These are phyloP conservation scores for Coniferiporia sulphurascens DNA, from an alignment of 1,284 basidiomycete genomes.

Conservation along the genomic window DNA sequence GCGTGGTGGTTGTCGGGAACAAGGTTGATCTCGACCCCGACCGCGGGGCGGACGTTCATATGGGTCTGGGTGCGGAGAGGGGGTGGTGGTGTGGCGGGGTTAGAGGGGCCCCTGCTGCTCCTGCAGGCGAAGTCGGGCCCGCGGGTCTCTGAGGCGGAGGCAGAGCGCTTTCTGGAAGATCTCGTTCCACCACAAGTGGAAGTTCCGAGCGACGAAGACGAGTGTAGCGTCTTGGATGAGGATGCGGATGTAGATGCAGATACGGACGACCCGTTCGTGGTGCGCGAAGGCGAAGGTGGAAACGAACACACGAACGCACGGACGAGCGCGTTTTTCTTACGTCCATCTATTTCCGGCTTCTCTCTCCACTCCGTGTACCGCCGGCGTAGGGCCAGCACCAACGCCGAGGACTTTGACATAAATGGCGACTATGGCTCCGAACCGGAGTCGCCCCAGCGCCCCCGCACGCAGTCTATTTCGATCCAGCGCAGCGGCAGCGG, in stretches of 20 bases:
- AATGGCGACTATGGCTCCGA: background rate
- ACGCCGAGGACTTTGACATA: no score
- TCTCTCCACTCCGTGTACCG: conserved; percentile 6
- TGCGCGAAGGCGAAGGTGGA: background rate
- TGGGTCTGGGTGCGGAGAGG: conserved; percentile 8
- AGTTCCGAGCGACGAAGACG: background rate
- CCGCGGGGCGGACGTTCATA: conserved; percentile 19
- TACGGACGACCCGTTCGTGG: conserved; percentile 9
- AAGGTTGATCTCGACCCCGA: conserved; percentile 54
- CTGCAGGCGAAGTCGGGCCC: conserved; percentile 16
- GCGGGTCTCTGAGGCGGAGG: conserved; percentile 33
- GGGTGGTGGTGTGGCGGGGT: background rate
- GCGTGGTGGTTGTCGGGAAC: conserved; percentile 74
- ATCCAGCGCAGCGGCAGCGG: conserved; percentile 9
- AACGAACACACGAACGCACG: background rate
- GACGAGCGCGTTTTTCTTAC: conserved; percentile 4
- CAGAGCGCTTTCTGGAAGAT: conserved; percentile 45
- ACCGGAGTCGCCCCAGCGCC: background rate
- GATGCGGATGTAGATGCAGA: background rate
- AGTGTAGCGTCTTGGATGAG: background rate
- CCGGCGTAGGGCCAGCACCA: background rate
- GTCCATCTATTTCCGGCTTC: conserved; percentile 7
- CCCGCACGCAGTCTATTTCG: conserved; percentile 7
- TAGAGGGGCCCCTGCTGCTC: conserved; percentile 1
- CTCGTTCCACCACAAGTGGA: conserved; percentile 47